Base-by-base conservation (phyloP, 176 grass and related monocot species). In the Tuctoria greenei region DNA sequence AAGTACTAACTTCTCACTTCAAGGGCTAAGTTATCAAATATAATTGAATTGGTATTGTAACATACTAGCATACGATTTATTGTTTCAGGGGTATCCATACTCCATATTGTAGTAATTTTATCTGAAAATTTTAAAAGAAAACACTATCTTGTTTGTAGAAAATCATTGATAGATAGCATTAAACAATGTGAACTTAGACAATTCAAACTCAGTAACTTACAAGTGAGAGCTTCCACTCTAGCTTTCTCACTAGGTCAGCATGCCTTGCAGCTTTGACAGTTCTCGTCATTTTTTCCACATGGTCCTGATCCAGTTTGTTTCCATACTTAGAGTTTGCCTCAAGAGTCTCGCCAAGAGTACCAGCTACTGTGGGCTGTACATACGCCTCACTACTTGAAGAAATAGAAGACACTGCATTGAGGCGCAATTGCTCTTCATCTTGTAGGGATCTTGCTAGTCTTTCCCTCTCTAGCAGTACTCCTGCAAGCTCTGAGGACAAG, bases 381-480 rank as follows among this genome's bases (percentile, higher is more conserved):
- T 75, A 81, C 36, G 65, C 50, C 18, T 81, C 71, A 35, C 55
- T 75, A 61, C 58, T 57, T 18, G 66, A 79, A 63, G 67, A 63
- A 86, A 95, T 75, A 61, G 63, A 76, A 39, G 81, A 71, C 0
- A 23, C 64, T 71, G 89, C 58, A 81, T 72, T 88, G 75, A 85
- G 46, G 5, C 95, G 83, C 0, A 79, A 84, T 83, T 93, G 81
- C 77, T 97, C 95, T 64, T 93, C 91, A 83, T 97, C 88, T 86
- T 90, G 91, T 64, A 97, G n/a, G 74, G 82, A 54, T 69, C 78
- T 89, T 18, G 91, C 87, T 74, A 89, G 77, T 84, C 54, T 85
- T 86, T 97, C 95, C 64, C 95, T 92, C 76, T 93, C 95, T 67
- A 93, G 78, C 49, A 93, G 81, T 54, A 74, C 91, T 47, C 78